Evolutionary conservation across 257 asterid genomes (phyloP), one percentile per base, ranked within the genome.

Genomic region (Eucommia ulmoides): DNA sequence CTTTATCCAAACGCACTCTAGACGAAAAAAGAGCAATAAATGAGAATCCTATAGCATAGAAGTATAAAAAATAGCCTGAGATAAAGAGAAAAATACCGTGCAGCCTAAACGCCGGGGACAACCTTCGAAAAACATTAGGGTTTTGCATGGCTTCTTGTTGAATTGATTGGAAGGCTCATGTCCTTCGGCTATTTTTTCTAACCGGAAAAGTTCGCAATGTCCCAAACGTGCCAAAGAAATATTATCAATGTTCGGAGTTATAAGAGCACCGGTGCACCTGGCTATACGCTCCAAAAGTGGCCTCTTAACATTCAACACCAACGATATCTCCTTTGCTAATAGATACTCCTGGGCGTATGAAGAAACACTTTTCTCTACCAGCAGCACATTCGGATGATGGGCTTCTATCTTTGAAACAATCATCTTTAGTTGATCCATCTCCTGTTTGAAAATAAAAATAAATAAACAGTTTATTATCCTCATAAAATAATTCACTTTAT

Each of bases 101-200:
- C 99, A 86, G 55, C 96, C 95, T 63, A 91, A 65, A 58, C 95
- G 94, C 74, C 92, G 71, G 8, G 93, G 84, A 70, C 99, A 91
- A 35, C 99, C 99, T 69, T 84, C 95, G 46, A 91, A 79, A 70
- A 71, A 83, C 99, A 91, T 91, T 71, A 91, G 70, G 5, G 99
- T 91, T 69, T 83, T 86, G 19, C 74, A 66, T 29, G 92, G 94
- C 68, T 74, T 91, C 60, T 65, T 81, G 70, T 81, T 83, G 50
- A 74, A 65, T 67, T 78, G 96, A 68, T 77, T 89, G 52, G 45
- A 53, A 11, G 74, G 65, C 63, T 83, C 94, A 50, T 77, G 94
- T 48, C 83, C 85, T 68, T 83, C 99, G 22, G 62, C 49, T 45
- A 86, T 69, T 67, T 72, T 91, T 67, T 81, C 96, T 74, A 91